Conservation (phyloP, 2,329 filamentous ascomycete species). For the Ophiostoma triangulosporum region DNA sequence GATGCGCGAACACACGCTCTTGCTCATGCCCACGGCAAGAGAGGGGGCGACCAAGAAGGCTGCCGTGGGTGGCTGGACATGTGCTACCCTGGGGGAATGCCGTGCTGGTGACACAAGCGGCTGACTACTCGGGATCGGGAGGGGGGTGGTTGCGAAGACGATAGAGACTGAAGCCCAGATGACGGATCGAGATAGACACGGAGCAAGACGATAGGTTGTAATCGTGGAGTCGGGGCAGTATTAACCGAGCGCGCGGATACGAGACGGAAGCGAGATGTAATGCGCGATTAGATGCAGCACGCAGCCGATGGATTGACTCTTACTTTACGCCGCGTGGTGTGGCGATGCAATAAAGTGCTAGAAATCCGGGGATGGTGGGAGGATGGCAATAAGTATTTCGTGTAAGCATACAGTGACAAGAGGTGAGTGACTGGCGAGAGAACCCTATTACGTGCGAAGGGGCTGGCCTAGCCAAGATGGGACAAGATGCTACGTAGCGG, state of each 20-base stretch:
- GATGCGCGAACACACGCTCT: background rate
- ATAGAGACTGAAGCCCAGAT: no score
- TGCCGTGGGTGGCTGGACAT: background rate
- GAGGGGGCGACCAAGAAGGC: background rate
- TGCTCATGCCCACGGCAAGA: background rate
- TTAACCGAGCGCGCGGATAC: background rate
- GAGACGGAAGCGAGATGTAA: background rate
- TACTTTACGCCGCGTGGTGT: no score
- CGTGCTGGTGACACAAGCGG: background rate
- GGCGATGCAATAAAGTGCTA: no score
- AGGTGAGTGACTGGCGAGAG: no score
- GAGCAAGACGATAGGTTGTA: background rate
- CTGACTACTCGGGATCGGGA: background rate
- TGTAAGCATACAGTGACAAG: no score
- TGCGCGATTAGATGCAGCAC: background rate
- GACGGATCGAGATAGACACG: background rate
- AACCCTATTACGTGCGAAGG: no score
- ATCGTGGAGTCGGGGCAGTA: background rate
- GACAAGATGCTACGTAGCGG: no score
- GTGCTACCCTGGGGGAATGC: background rate
- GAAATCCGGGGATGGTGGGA: no score
- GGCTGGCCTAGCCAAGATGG: no score
- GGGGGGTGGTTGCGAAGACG: no score
- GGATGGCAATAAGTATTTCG: no score
- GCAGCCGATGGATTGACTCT: background rate